phyloP scores from a whole-genome alignment of 768 basidiomycete species.

The Leccinellum albellum region DNA sequence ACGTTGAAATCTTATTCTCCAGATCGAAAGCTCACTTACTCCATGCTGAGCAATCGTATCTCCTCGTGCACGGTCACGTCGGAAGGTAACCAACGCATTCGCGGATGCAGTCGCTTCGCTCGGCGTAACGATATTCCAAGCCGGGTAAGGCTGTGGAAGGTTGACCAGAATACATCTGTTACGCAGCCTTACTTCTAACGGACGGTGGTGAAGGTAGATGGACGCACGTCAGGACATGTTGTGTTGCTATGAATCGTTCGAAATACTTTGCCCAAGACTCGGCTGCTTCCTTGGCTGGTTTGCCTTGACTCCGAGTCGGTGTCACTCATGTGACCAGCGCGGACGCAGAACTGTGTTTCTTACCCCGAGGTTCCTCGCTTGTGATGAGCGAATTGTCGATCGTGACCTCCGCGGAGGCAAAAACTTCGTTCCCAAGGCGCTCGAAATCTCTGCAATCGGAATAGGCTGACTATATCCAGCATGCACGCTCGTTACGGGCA shows the following conservation, averaged over 20 bases:
- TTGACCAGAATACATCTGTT: constrained; percentile 23
- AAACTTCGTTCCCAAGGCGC: constrained; percentile 25
- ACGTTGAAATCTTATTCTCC: not conserved
- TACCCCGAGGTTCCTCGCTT: constrained; percentile 18
- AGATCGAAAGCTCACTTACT: constrained; percentile 9
- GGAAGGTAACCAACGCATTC: constrained; percentile 20
- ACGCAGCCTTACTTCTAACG: not conserved
- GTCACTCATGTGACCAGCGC: constrained; percentile 1
- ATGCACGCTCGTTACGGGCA: not conserved
- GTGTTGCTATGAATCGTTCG: constrained; percentile 20
- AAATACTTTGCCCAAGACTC: constrained; percentile 21
- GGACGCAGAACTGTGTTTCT: not conserved
- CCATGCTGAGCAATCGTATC: constrained; percentile 22
- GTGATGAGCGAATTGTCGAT: constrained; percentile 22
- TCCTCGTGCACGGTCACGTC: constrained; percentile 24
- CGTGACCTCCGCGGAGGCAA: constrained; percentile 21
- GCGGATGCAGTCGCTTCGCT: constrained; percentile 23
- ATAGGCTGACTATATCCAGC: constrained; percentile 17
- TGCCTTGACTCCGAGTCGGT: constrained; percentile 10
- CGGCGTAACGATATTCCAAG: constrained; percentile 20
- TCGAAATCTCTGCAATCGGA: constrained; percentile 26
- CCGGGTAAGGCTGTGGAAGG: constrained; percentile 23
- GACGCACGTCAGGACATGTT: constrained; percentile 25
- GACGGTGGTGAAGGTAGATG: not conserved
- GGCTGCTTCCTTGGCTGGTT: constrained; percentile 15